Conservation (phyloP, 2,329 filamentous ascomycete species). For the Alternaria brassicicola region DNA sequence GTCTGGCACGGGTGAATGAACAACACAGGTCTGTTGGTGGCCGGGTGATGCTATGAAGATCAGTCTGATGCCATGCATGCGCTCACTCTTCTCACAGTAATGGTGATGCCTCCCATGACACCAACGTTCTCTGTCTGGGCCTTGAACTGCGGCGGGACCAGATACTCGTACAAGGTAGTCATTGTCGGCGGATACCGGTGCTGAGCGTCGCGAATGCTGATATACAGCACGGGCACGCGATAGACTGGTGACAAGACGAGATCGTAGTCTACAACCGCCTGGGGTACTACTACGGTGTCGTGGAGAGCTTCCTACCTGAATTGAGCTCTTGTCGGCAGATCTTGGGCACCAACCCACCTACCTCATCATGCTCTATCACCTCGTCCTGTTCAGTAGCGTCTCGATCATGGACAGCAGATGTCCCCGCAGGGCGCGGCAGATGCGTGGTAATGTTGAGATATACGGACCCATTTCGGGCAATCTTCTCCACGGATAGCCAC, state of each 20-base stretch:
- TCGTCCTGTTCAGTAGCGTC: slow-evolving; percentile 12
- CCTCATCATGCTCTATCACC: slow-evolving; percentile 29
- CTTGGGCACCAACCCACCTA: slow-evolving; percentile 13
- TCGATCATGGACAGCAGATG: background rate
- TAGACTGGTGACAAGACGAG: slow-evolving; percentile 53
- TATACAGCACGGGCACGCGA: slow-evolving; percentile 54
- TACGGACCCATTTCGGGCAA: slow-evolving; percentile 14
- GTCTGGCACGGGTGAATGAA: slow-evolving; percentile 94
- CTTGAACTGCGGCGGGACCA: slow-evolving; percentile 45
- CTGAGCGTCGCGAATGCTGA: slow-evolving; percentile 37
- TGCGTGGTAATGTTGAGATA: slow-evolving; percentile 33
- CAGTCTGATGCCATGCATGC: background rate
- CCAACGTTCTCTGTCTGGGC: slow-evolving; percentile 45
- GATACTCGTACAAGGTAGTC: slow-evolving; percentile 42
- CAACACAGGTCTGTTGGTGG: slow-evolving; percentile 77
- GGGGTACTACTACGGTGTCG: background rate
- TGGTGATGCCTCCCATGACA: slow-evolving; percentile 48
- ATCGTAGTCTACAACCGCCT: slow-evolving; percentile 45
- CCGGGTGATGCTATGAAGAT: slow-evolving; percentile 73
- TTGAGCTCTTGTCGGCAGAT: background rate
- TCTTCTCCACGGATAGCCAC: slow-evolving; percentile 32
- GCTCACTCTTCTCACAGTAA: slow-evolving; percentile 36
- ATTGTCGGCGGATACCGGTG: slow-evolving; percentile 40
- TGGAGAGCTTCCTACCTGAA: slow-evolving; percentile 25
- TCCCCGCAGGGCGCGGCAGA: slow-evolving; percentile 5